A percentile compares a stretch with the other conserved stretches of the same genome.
Evolutionary conservation across 768 basidiomycete genomes (phyloP).

Genomic region (Lentinula sp.): DNA sequence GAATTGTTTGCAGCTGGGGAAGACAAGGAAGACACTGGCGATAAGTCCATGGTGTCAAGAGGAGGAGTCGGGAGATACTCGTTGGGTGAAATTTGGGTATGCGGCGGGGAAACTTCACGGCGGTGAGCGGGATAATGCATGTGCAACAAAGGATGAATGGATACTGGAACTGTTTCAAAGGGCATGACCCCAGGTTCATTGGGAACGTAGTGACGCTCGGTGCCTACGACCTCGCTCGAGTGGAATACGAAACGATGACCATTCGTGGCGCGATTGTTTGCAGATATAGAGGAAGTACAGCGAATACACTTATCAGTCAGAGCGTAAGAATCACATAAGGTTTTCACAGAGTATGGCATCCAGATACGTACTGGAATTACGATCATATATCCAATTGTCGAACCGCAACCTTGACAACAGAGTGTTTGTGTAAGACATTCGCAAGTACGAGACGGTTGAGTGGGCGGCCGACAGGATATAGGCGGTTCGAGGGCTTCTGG

Average conservation of each 20-base stretch:
- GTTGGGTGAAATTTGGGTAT: constrained; percentile 3
- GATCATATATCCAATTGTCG: constrained; percentile 74
- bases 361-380: constrained; percentile 48
- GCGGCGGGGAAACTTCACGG: not conserved
- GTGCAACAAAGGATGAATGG: constrained; percentile 12
- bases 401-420: constrained; percentile 76
- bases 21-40: constrained; percentile 16
- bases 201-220: constrained; percentile 57
- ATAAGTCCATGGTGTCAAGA: constrained; percentile 16
- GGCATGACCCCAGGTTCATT: constrained; percentile 60
- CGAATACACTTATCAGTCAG: constrained; percentile 43
- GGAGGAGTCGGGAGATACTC: constrained; percentile 18
- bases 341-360: not conserved
- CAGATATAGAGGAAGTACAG: constrained; percentile 67
- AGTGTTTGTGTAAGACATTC: constrained; percentile 82
- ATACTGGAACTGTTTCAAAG: constrained; percentile 22
- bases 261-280: constrained; percentile 69
- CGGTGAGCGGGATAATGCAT: constrained; percentile 7
- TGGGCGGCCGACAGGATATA: constrained; percentile 28
- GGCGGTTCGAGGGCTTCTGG: constrained; percentile 34
- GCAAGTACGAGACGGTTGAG: constrained; percentile 52
- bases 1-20: constrained; percentile 13
- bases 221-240: constrained; percentile 56
- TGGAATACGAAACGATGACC: constrained; percentile 88
- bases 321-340: constrained; percentile 2